These are phyloP conservation scores for Cordyceps pruinosa DNA, from an alignment of 2,329 filamentous ascomycete species.

Conservation along the genomic window DNA sequence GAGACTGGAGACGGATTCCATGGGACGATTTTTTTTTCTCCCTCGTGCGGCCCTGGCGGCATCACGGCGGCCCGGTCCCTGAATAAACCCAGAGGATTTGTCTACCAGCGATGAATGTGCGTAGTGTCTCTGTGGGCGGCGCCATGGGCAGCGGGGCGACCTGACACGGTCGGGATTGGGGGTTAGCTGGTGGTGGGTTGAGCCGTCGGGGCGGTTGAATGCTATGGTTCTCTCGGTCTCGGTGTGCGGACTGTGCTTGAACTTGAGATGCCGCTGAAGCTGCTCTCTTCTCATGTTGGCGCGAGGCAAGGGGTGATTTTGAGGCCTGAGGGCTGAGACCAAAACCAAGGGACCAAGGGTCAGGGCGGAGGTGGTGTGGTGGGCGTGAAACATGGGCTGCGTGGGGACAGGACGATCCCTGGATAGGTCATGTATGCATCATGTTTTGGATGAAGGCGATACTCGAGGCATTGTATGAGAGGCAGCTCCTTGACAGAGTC, in stretches of 20 bases:
- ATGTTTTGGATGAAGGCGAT: conserved; percentile 7
- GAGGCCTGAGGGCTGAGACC: too few species aligned
- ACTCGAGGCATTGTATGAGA: background rate
- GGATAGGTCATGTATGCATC: conserved; percentile 8
- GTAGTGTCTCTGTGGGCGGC: background rate
- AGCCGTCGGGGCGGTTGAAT: too few species aligned
- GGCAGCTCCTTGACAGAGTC: background rate
- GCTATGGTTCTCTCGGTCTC: too few species aligned
- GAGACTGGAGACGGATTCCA: background rate
- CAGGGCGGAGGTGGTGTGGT: background rate
- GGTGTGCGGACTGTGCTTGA: too few species aligned
- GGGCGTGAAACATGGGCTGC: conserved; percentile 8
- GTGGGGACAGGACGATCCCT: conserved; percentile 7
- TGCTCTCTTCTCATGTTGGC: too few species aligned
- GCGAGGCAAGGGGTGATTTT: background rate
- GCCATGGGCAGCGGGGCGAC: background rate
- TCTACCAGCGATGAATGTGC: background rate
- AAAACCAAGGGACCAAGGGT: too few species aligned
- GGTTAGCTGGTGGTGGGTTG: background rate
- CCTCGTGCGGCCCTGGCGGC: background rate
- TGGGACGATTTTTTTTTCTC: background rate
- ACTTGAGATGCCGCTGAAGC: too few species aligned
- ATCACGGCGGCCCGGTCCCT: background rate
- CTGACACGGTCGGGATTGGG: background rate
- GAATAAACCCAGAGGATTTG: background rate